A percentile compares a stretch with the other conserved stretches of the same genome.
Conservation (phyloP, 2,329 filamentous ascomycete species). For the Aureobasidium sp. region DNA sequence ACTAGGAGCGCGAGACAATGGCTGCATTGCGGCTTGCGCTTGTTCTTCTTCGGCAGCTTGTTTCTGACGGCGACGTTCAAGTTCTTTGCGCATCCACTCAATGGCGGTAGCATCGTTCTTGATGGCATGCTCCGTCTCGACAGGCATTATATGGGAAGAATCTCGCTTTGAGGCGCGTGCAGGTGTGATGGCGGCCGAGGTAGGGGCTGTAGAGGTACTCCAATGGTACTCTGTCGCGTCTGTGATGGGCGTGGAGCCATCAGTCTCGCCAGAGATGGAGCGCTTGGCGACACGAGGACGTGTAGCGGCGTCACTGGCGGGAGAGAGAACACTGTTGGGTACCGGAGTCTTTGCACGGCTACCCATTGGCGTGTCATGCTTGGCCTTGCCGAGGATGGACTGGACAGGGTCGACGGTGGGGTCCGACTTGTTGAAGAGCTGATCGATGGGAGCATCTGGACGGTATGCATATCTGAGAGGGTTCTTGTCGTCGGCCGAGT, state of each 20-base stretch:
- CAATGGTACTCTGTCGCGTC: conserved; percentile 33
- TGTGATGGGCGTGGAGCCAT: conserved; percentile 35
- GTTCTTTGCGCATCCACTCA: conserved; percentile 38
- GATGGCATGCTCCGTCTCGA: conserved; percentile 23
- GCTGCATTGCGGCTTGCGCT: not conserved
- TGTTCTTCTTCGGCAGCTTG: not conserved
- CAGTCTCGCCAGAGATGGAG: conserved; percentile 26
- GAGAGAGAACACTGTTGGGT: not conserved
- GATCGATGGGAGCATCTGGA: conserved; percentile 23
- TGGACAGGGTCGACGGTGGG: not conserved
- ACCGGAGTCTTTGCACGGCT: conserved; percentile 24
- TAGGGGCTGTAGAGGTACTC: conserved; percentile 34
- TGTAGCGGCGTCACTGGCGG: not conserved
- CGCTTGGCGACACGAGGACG: conserved; percentile 16
- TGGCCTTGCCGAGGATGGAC: conserved; percentile 16
- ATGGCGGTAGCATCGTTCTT: conserved; percentile 31
- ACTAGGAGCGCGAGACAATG: conserved; percentile 20
- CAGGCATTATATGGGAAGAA: conserved; percentile 25
- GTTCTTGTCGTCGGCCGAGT: not conserved
- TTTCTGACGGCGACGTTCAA: conserved; percentile 29
- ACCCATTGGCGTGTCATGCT: conserved; percentile 25
- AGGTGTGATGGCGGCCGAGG: conserved; percentile 34
- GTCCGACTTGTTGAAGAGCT: conserved; percentile 17
- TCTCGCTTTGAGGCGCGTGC: conserved; percentile 33
- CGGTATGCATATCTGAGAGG: conserved; percentile 22